Evolutionary conservation across 228 moss, liverwort and hornwort genomes (phyloP), one percentile per base, ranked within the genome.

Genomic region (Sphagnum fallax): DNA sequence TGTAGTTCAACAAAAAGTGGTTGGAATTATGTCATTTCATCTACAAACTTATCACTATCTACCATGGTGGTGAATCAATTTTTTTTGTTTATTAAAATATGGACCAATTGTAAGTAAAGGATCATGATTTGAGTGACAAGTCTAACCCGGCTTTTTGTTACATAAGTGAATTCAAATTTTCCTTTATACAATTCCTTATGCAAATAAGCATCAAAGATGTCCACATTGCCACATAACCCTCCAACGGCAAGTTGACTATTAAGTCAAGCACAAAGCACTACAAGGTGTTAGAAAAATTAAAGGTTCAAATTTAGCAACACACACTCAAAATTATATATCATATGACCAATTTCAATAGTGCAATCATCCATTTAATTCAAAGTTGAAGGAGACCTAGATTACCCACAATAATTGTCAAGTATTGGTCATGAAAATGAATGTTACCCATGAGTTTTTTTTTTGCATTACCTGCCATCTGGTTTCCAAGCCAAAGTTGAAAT

Each of bases 161-260:
- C 72, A 48, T 97, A 93, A 0, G 93, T 97, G 74, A 97, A 90
- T 68, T 97, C 93, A 76, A 90, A 97, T 16, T 83, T 85, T 48
- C 83, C 87, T 50, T 91, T 79, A 69, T 97, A 91, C 5, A 78
- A 74, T 71, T 90, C 88, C 73, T 88, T 93, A 16, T 88, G 77
- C 2, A 97, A 8, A 13, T 82, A 97, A 1, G 90, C 87, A 75
- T 93, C 81, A n/a, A 91, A 97, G 52, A 97, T 73, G 49, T 97
- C 97, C 8, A 93, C 83, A 11, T 97, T 97, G 32, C 97, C 97
- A 75, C 93, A 90, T 18, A 97, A 73, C 8, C 97, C 90, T 48
- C 97, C 96, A 8, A 88, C 81, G 7, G 80, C 90, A 16, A 97
- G 67, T 64, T 93, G 97, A 78, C 97, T 97, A 84, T 55, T 62